Percentiles rank a stretch among this genome's conserved stretches.
phyloP scores from a whole-genome alignment of 2,329 filamentous ascomycete species.

The Corynespora cassiicola region DNA sequence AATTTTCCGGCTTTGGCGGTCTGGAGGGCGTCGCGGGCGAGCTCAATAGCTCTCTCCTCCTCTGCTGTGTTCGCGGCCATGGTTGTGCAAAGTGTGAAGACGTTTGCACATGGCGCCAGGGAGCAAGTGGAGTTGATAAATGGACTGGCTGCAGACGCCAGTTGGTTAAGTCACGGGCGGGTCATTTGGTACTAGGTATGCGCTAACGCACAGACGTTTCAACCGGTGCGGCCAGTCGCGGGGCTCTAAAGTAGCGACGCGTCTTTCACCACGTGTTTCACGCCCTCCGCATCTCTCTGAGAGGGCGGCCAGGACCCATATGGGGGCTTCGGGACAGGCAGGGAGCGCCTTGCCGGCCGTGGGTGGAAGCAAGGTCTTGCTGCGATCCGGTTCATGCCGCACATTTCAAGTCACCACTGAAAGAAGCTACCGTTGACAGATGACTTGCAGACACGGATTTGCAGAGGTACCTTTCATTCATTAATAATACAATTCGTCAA shows the following conservation, averaged over 20 bases:
- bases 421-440: neutral
- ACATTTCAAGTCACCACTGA: conserved; percentile 1
- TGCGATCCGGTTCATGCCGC: too few species aligned
- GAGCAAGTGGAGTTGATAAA: conserved; percentile 18
- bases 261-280: too few species aligned
- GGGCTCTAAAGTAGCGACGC: too few species aligned
- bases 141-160: conserved; percentile 11
- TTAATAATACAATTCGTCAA: conserved; percentile 35
- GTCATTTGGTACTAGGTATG: conserved; percentile 16
- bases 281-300: too few species aligned
- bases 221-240: too few species aligned
- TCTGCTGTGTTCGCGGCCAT: conserved; percentile 38
- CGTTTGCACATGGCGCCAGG: conserved; percentile 22
- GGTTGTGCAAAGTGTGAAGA: conserved; percentile 13
- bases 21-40: conserved; percentile 35
- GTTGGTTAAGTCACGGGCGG: conserved; percentile 20
- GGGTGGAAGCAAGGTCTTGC: too few species aligned
- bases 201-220: neutral
- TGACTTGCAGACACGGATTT: conserved; percentile 9
- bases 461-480: too few species aligned
- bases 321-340: too few species aligned
- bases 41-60: conserved; percentile 36
- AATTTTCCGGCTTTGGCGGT: conserved; percentile 40
- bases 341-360: too few species aligned
- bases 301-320: too few species aligned